Evolutionary conservation across 1,284 basidiomycete species (phyloP).

Genomic region (Amylostereum areolatum): DNA sequence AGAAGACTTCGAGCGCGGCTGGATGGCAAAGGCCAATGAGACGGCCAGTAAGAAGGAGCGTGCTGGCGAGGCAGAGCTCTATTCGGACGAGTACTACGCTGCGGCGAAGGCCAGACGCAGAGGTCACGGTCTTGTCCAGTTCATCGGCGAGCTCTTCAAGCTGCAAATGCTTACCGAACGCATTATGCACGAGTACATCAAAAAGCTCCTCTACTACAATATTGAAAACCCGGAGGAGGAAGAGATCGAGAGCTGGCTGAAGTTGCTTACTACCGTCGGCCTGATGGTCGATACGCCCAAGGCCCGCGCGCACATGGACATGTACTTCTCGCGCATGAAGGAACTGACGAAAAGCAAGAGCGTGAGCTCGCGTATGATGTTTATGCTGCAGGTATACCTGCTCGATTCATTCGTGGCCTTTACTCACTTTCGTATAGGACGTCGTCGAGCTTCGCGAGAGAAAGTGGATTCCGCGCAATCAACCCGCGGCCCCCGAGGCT

Average conservation of each 20-base stretch:
- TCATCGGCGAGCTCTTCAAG: constrained; percentile 98
- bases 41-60: constrained; percentile 31
- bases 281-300: constrained; percentile 73
- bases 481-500: constrained; percentile 78
- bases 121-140: constrained; percentile 93
- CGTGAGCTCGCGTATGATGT: constrained; percentile 85
- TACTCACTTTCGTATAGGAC: constrained; percentile 16
- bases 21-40: constrained; percentile 64
- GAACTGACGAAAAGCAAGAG: constrained; percentile 70
- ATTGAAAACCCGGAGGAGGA: constrained; percentile 90
- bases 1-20: constrained; percentile 91
- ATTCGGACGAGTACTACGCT: constrained; percentile 96
- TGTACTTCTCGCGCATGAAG: constrained; percentile 90
- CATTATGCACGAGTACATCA: constrained; percentile 90
- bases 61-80: constrained; percentile 58
- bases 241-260: constrained; percentile 94
- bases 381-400: constrained; percentile 85
- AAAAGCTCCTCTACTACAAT: constrained; percentile 86
- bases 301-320: constrained; percentile 83
- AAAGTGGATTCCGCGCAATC: constrained; percentile 75
- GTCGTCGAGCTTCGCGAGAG: constrained; percentile 84
- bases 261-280: constrained; percentile 88
- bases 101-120: constrained; percentile 96
- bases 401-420: background rate
- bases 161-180: constrained; percentile 44